Conservation (phyloP, 139 green algal genomes). For the Tetraselmis chui region DNA sequence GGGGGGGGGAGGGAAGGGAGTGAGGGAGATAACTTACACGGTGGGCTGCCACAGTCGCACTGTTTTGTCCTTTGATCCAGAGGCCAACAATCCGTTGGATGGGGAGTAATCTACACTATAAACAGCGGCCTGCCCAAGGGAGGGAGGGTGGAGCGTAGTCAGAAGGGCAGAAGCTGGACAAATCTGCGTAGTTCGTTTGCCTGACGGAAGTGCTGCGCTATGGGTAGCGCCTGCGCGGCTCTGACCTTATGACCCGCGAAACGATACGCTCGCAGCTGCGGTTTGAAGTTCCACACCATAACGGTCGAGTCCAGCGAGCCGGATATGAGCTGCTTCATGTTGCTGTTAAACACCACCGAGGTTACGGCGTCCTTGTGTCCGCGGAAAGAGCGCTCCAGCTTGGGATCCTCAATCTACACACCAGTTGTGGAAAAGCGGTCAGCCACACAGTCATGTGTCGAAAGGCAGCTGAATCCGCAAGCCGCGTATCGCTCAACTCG, state of each 20-base stretch:
- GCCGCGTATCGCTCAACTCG: too few relatives aligned
- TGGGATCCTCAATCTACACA: conserved; percentile 66
- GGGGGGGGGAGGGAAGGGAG: background rate
- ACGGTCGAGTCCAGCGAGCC: conserved; percentile 64
- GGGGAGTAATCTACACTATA: conserved; percentile 71
- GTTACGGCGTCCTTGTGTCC: conserved; percentile 75
- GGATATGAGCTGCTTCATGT: conserved; percentile 81
- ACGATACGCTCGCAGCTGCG: conserved; percentile 66
- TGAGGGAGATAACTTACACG: conserved; percentile 37
- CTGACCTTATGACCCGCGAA: conserved; percentile 74
- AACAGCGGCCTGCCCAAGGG: conserved; percentile 48
- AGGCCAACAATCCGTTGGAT: conserved; percentile 61
- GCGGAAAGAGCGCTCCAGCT: conserved; percentile 70
- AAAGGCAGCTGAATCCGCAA: too few relatives aligned
- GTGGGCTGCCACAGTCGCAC: conserved; percentile 78
- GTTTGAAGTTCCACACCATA: conserved; percentile 92
- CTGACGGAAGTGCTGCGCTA: background rate
- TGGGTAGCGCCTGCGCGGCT: background rate
- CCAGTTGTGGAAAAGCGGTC: too few relatives aligned
- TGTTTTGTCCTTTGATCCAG: conserved; percentile 74
- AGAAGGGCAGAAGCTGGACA: too few relatives aligned
- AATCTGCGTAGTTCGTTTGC: too few relatives aligned
- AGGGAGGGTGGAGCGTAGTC: background rate
- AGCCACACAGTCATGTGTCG: too few relatives aligned
- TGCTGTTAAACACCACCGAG: conserved; percentile 72